Conservation (phyloP, 805 yeast genomes). For the Ogataea neopini region DNA sequence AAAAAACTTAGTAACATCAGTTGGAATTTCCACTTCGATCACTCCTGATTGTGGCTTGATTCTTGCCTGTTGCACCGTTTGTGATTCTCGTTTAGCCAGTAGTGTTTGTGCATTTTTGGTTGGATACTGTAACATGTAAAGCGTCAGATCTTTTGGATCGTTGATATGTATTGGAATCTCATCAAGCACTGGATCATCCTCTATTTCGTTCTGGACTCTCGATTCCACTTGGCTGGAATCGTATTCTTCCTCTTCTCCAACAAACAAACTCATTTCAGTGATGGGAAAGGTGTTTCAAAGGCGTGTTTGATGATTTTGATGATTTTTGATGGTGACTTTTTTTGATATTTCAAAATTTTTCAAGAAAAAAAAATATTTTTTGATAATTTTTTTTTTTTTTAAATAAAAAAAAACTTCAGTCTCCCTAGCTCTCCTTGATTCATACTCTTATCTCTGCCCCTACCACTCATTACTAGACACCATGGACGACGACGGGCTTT, state of each 20-base stretch:
- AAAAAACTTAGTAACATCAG: constrained; percentile 66
- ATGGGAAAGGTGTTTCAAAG: no score
- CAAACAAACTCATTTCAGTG: constrained; percentile 32
- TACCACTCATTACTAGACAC: neutral
- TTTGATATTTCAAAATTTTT: neutral
- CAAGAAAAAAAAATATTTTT: constrained; percentile 4
- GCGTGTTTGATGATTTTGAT: no score
- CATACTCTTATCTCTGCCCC: constrained; percentile 6
- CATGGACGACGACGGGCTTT: constrained; percentile 62
- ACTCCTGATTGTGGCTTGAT: constrained; percentile 63
- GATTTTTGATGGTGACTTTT: no score
- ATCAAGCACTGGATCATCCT: constrained; percentile 55
- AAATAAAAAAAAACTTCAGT: constrained; percentile 6
- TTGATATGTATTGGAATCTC: constrained; percentile 53
- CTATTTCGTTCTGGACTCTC: constrained; percentile 9
- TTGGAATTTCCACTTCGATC: constrained; percentile 75
- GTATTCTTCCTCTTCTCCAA: constrained; percentile 19
- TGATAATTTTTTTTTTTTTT: constrained; percentile 6
- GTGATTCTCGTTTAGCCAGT: constrained; percentile 23
- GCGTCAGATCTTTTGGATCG: constrained; percentile 8
- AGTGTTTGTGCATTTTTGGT: constrained; percentile 37
- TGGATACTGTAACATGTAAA: constrained; percentile 28
- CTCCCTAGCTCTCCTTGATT: no score
- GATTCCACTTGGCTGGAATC: constrained; percentile 9
- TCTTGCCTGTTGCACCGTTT: constrained; percentile 40